phyloP scores from a whole-genome alignment of 2,329 filamentous ascomycete genomes.

The Fusarium agapanthi region DNA sequence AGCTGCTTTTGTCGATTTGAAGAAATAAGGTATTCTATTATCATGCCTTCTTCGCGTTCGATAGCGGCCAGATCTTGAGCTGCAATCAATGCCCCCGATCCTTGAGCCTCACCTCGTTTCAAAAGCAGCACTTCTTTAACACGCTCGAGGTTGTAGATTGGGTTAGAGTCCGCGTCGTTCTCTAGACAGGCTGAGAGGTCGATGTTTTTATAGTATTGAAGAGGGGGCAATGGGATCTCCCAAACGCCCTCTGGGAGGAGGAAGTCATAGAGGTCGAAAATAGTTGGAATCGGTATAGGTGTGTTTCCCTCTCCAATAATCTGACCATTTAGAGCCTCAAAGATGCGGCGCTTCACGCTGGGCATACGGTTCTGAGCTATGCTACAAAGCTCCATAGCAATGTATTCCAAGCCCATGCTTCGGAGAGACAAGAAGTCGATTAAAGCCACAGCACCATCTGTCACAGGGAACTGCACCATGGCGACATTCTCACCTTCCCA shows the following conservation, averaged over 20 bases:
- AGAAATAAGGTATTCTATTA: constrained; percentile 69
- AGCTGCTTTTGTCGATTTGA: constrained; percentile 71
- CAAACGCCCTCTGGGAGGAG: constrained; percentile 65
- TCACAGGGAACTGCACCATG: constrained; percentile 73
- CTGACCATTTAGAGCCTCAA: constrained; percentile 80
- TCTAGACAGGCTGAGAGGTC: constrained; percentile 73
- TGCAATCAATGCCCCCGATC: constrained; percentile 57
- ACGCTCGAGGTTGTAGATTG: constrained; percentile 74
- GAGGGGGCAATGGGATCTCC: constrained; percentile 59
- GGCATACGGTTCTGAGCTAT: constrained; percentile 76
- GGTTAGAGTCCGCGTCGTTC: constrained; percentile 63
- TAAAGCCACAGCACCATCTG: constrained; percentile 72
- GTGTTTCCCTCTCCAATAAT: constrained; percentile 73
- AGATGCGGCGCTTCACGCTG: constrained; percentile 73
- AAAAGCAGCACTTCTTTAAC: constrained; percentile 78
- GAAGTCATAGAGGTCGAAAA: constrained; percentile 96
- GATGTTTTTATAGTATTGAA: constrained; percentile 70
- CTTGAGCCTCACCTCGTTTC: constrained; percentile 69
- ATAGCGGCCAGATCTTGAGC: constrained; percentile 60
- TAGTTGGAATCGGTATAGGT: constrained; percentile 72
- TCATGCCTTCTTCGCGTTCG: constrained; percentile 66
- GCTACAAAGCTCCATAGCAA: constrained; percentile 83
- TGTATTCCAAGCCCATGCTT: constrained; percentile 83
- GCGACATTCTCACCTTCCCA: constrained; percentile 77
- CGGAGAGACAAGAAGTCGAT: constrained; percentile 82